These are phyloP conservation scores for Ganoderma lucidum DNA, from an alignment of 1,284 basidiomycete genomes.

Conservation along the genomic window DNA sequence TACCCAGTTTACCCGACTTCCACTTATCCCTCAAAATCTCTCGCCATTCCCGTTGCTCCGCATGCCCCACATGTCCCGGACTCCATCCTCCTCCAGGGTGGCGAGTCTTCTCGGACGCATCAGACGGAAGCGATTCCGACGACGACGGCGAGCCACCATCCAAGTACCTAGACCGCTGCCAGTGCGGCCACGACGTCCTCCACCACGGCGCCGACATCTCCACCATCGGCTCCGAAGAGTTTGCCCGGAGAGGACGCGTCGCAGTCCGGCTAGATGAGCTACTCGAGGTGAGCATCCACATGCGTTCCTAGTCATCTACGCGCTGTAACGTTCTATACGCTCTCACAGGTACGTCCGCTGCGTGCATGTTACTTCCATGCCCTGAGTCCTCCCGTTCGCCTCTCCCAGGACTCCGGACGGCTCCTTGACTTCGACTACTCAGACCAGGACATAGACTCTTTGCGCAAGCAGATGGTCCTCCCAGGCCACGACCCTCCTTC, in stretches of 20 bases:
- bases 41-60: slow-evolving; percentile 70
- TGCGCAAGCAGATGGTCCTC: slow-evolving; percentile 77
- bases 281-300: slow-evolving; percentile 67
- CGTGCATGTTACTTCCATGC: not conserved
- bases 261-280: slow-evolving; percentile 88
- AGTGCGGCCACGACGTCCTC: slow-evolving; percentile 77
- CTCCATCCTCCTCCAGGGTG: slow-evolving; percentile 71
- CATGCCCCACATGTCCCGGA: slow-evolving; percentile 67
- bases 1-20: slow-evolving; percentile 54
- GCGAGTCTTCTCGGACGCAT: slow-evolving; percentile 59
- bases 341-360: slow-evolving; percentile 13
- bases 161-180: slow-evolving; percentile 71
- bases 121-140: slow-evolving; percentile 61
- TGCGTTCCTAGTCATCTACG: too few species aligned
- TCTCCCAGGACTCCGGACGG: slow-evolving; percentile 70
- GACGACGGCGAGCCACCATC: slow-evolving; percentile 53
- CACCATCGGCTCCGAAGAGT: slow-evolving; percentile 65
- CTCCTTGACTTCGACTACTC: slow-evolving; percentile 82
- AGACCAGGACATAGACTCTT: slow-evolving; percentile 72
- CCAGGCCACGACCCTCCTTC: slow-evolving; percentile 49
- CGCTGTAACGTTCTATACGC: not conserved
- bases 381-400: not conserved
- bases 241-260: slow-evolving; percentile 75
- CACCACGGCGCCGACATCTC: slow-evolving; percentile 76
- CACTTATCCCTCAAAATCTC: slow-evolving; percentile 75